Base-by-base conservation (phyloP, 768 basidiomycete genomes). In the Panaeolus papilionaceus region DNA sequence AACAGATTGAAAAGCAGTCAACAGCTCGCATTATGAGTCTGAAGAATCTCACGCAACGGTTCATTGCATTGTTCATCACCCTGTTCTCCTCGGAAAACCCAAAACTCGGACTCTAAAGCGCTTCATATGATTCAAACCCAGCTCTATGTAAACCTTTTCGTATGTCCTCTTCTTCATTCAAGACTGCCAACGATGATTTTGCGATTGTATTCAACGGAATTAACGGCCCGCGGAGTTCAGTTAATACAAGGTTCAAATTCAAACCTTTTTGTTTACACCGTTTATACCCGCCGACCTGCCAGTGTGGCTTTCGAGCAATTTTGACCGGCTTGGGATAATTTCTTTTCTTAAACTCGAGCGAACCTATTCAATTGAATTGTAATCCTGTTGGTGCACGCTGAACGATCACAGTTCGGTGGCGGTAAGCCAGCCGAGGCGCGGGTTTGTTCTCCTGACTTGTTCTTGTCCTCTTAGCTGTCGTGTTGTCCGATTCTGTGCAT, bases 101-200 rank as follows among this genome's bases (percentile, higher is more conserved):
- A 58, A 33, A 23, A 33, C 20, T 33, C 54, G 54, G 54, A 58
- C 28, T 33, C 26, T 58, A 18, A 58, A 58, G 54, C 54, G 54
- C 54, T 58, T 33, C 54, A 58, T 58, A 58, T 16, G 11, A 58
- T 58, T 58, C 28, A 58, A 58, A 33, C 54, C 33, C 54, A 58
- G 54, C 54, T 58, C 49, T 14, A 3, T 26, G 23, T 12, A 10
- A 51, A 10, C 10, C n/a, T 8, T 23, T 49, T 49, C n/a, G 6
- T 20, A 20, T 42, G 4, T 42, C 12, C 4, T 14, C 8, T 42
- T 8, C 42, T 14, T 42, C 42, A 6, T 44, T 0, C 2, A n/a
- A 44, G 5, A 18, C 16, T 16, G 5, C 42, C 5, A 44, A 14
- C 5, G 14, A 16, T 28, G 54, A 16, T 58, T 58, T 12, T 37